Conservation (phyloP, 208 protist genomes). For the Sergeia podlipaevii region DNA sequence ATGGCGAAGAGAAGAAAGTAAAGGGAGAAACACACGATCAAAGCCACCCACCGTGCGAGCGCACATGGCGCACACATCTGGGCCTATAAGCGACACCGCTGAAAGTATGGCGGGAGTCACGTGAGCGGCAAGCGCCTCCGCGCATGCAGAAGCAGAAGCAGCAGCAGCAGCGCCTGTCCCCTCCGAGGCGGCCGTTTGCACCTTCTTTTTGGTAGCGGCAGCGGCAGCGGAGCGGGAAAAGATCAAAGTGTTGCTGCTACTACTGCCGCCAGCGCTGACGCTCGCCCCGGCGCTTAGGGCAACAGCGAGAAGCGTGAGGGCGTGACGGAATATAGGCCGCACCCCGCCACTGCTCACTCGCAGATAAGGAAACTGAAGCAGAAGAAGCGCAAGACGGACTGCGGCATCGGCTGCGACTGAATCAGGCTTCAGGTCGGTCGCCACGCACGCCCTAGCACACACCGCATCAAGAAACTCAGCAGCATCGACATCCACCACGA, state of each 20-base stretch:
- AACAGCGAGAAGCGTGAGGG: slow-evolving; percentile 41
- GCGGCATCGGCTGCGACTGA: slow-evolving; percentile 22
- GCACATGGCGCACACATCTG: slow-evolving; percentile 56
- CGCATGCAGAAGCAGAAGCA: no score
- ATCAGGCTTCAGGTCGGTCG: background rate
- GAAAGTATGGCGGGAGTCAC: slow-evolving; percentile 36
- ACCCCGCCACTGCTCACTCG: slow-evolving; percentile 26
- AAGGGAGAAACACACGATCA: slow-evolving; percentile 66
- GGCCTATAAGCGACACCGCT: slow-evolving; percentile 41
- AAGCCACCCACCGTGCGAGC: slow-evolving; percentile 71
- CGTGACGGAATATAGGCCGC: slow-evolving; percentile 61
- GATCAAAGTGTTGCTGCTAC: slow-evolving; percentile 25
- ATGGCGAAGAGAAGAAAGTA: slow-evolving; percentile 12
- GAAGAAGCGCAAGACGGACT: slow-evolving; percentile 36
- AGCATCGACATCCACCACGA: slow-evolving; percentile 18
- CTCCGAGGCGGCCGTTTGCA: slow-evolving; percentile 1
- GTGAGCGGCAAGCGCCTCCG: slow-evolving; percentile 18
- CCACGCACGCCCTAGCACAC: slow-evolving; percentile 16
- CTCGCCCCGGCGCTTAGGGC: slow-evolving; percentile 42
- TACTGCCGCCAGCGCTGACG: slow-evolving; percentile 13
- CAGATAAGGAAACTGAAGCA: slow-evolving; percentile 67
- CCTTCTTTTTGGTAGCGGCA: background rate
- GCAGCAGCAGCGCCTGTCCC: slow-evolving; percentile 22
- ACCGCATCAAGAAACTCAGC: slow-evolving; percentile 58
- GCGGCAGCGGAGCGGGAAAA: slow-evolving; percentile 23